A percentile compares a stretch with the other conserved stretches of the same genome.
phyloP scores from a whole-genome alignment of 148 eudicot genomes.

The Camellia sinensis region DNA sequence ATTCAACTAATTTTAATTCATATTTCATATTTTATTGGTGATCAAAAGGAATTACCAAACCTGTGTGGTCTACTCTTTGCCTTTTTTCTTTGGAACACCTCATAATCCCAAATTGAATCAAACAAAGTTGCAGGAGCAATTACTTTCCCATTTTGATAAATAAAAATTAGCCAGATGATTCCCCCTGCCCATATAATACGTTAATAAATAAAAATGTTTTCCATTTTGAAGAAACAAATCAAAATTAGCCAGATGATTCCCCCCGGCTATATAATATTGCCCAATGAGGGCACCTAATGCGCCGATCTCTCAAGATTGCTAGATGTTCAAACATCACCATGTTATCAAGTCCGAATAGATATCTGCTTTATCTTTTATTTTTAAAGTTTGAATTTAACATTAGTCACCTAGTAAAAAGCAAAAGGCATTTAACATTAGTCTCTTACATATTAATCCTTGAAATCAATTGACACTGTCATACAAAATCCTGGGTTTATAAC shows the following conservation, averaged over 20 bases:
- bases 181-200: too few relatives aligned
- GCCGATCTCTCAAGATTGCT: not conserved
- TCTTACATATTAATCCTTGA: not conserved
- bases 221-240: not conserved
- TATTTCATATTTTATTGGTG: too few relatives aligned
- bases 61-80: too few relatives aligned
- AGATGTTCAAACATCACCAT: constrained; percentile 1
- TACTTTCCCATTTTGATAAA: too few relatives aligned
- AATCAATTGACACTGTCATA: not conserved
- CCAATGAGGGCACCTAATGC: not conserved
- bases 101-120: too few relatives aligned
- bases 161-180: too few relatives aligned
- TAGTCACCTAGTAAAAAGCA: not conserved
- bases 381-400: not conserved
- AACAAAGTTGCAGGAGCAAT: too few relatives aligned
- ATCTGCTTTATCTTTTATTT: not conserved
- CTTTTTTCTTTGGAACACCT: too few relatives aligned
- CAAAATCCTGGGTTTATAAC: not conserved
- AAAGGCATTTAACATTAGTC: not conserved
- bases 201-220: not conserved
- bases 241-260: not conserved
- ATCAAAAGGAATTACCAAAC: too few relatives aligned
- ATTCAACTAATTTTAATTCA: too few relatives aligned
- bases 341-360: not conserved
- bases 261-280: not conserved